Percentiles rank a stretch among this genome's conserved stretches.
Conservation (phyloP, 2,329 filamentous ascomycete genomes). For the Beauveria sp. region DNA sequence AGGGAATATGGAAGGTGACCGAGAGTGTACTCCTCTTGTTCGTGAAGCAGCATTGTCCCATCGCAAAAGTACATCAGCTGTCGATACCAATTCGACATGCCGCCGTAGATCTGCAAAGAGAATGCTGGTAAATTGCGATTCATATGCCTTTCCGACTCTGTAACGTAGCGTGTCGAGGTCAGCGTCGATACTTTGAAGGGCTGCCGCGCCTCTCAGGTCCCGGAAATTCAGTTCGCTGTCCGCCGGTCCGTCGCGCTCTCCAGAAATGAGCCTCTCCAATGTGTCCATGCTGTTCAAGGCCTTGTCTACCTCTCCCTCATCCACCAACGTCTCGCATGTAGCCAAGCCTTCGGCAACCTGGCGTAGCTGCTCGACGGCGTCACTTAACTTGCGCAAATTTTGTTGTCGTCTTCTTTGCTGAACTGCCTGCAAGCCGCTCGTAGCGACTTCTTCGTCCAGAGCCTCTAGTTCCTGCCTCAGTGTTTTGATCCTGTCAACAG, state of each 20-base stretch:
- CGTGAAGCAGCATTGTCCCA: constrained; percentile 76
- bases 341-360: constrained; percentile 68
- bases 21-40: constrained; percentile 60
- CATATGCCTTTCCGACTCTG: constrained; percentile 81
- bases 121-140: constrained; percentile 68
- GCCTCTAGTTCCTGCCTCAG: constrained; percentile 71
- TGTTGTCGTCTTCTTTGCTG: constrained; percentile 74
- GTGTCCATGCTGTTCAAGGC: constrained; percentile 71
- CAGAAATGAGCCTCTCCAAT: constrained; percentile 73
- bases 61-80: constrained; percentile 67
- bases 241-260: constrained; percentile 44
- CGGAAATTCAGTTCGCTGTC: constrained; percentile 34
- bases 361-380: constrained; percentile 76
- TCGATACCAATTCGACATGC: constrained; percentile 69
- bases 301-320: constrained; percentile 73
- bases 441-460: constrained; percentile 79
- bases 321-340: constrained; percentile 72
- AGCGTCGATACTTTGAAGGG: constrained; percentile 69
- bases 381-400: constrained; percentile 74
- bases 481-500: constrained; percentile 76
- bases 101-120: constrained; percentile 71
- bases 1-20: constrained; percentile 63
- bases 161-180: constrained; percentile 70
- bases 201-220: constrained; percentile 69
- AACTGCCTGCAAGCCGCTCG: constrained; percentile 77